Conservation (phyloP, 306 rosid species). For the Boehmeria nivea region DNA sequence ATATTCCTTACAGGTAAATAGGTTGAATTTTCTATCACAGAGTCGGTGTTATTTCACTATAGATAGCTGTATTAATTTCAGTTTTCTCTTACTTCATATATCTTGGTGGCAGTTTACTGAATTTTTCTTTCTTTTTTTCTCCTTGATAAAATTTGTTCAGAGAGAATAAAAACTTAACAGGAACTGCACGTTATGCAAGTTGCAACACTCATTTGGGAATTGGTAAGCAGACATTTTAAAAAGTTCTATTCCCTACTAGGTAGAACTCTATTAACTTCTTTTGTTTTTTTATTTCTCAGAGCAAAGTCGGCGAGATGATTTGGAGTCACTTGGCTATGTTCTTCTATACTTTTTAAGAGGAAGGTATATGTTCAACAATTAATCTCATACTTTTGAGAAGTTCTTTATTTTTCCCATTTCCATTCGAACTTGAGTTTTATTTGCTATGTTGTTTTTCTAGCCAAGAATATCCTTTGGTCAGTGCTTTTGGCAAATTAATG, state of each 20-base stretch:
- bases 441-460: background rate
- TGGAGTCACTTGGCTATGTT: constrained; percentile 96
- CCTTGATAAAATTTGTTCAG: constrained; percentile 22
- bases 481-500: background rate
- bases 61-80: background rate
- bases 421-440: background rate
- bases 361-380: constrained; percentile 41
- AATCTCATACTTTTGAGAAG: background rate
- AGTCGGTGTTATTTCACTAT: background rate
- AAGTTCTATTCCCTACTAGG: background rate
- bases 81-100: background rate
- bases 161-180: constrained; percentile 87
- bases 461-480: background rate
- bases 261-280: constrained; percentile 4
- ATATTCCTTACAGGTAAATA: constrained; percentile 70
- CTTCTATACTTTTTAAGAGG: constrained; percentile 92
- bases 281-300: constrained; percentile 42
- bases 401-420: constrained; percentile 8
- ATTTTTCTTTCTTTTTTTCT: background rate
- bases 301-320: constrained; percentile 97
- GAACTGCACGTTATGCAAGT: constrained; percentile 99
- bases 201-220: constrained; percentile 97
- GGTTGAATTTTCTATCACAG: background rate
- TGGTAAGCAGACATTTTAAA: constrained; percentile 48
- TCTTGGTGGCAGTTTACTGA: background rate